Evolutionary conservation across 2,329 filamentous ascomycete species (phyloP), one percentile per base, ranked within the genome.

Genomic region (Sclerotinia nivalis): DNA sequence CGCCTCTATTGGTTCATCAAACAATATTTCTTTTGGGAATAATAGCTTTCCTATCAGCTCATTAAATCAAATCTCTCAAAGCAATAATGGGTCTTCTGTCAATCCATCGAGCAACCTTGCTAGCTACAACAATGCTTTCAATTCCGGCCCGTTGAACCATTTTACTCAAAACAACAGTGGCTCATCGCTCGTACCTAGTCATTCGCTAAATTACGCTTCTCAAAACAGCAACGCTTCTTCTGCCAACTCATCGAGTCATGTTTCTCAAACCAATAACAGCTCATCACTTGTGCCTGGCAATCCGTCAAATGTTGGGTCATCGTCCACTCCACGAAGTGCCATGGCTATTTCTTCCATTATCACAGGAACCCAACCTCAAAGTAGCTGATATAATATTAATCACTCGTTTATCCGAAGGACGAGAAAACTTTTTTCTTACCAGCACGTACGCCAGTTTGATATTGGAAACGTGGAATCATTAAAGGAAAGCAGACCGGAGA

Each of bases 271-370:
- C 22, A 64, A 64, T 13, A 25, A 37, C 13, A 52, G 31, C 31
- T 52, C 47, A 25, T 25, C 60, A 58, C 55, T 58, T 40, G 34
- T 40, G 18, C 10, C 34, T 40, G 22, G 34, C 31, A 40, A 64
- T 50, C 4, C 47, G 2, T 64, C 61, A 52, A 65, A 64, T 9
- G 22, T 31, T 37, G 47, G 49, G 25, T 55, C 66, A 40, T 60
- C 66, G 13, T 31, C 66, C 22, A 55, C 18, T 66, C 40, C 69
- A 37, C 54, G 69, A 49, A 62, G 55, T 28, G 28, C 66, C 28
- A 70, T 70, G 55, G 58, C 69, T 31, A 70, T 70, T 28, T 40
- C 34, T 31, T 68, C 69, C 31, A 49, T 70, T 25, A 50, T 70
- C 18, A 64, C 60, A 20, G 28, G 60, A 1, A 64, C 60, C 31